Evolutionary conservation across 768 basidiomycete species (phyloP).

Genomic region (Punctularia strigosozonata): DNA sequence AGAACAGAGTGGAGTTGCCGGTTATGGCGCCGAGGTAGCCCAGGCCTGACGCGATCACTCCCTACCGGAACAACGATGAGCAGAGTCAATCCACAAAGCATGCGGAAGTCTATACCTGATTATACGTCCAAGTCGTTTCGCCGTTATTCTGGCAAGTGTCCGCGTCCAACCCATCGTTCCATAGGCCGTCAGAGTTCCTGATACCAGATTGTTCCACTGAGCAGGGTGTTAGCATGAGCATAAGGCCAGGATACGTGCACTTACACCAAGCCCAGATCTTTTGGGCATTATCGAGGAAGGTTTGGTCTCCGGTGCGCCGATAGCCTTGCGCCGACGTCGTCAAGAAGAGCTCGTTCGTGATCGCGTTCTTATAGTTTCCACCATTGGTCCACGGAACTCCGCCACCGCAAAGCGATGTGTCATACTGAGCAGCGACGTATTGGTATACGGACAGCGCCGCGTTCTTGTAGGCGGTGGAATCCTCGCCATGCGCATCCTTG

Average conservation of each 20-base stretch:
- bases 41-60: conserved; percentile 43
- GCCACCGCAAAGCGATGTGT: conserved; percentile 32
- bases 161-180: conserved; percentile 29
- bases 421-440: conserved; percentile 16
- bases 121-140: conserved; percentile 51
- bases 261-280: conserved; percentile 26
- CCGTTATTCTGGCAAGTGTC: conserved; percentile 30
- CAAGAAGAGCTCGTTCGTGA: conserved; percentile 49
- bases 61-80: conserved; percentile 18
- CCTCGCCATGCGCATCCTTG: background rate
- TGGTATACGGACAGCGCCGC: conserved; percentile 7
- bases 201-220: conserved; percentile 32
- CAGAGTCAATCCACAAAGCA: background rate
- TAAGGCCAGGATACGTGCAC: conserved; percentile 3
- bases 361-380: conserved; percentile 46
- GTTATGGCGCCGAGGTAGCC: conserved; percentile 31
- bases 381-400: conserved; percentile 41
- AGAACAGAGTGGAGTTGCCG: conserved; percentile 25
- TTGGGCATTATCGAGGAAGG: conserved; percentile 36
- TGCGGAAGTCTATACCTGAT: conserved; percentile 26
- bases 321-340: conserved; percentile 37
- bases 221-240: background rate
- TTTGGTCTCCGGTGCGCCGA: conserved; percentile 22
- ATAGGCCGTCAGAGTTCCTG: conserved; percentile 32
- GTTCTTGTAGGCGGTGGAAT: conserved; percentile 18